Base-by-base conservation (phyloP, 2,329 filamentous ascomycete genomes). In the Alternaria incomplexa region DNA sequence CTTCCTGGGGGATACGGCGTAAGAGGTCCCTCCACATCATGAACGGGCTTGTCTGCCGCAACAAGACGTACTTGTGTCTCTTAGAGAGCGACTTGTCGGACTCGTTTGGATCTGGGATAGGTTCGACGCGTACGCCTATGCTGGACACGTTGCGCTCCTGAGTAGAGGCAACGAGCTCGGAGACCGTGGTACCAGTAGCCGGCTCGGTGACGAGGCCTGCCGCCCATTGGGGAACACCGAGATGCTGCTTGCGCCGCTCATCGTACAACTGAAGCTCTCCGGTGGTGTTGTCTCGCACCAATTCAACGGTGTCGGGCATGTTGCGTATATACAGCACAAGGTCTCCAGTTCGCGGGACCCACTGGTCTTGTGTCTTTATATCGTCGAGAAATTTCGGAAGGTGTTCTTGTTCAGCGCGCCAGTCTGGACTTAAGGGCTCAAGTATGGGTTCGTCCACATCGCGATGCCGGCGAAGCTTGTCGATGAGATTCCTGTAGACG, bases 61-160 rank as follows among this genome's bases (percentile, higher is more conserved):
- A 64, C 0, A 83, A 82, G 3, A 89, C 80, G 64, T 88, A 89
- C 61, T 81, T 85, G 68, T 87, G 85, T 60, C 85, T 85, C 58
- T 84, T 82, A 0, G 85, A 86, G 3, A 82, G 77, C 6, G 79
- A 78, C 69, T 89, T 89, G 66, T 86, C 80, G 0, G 47, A 61
- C 15, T 80, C 78, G 64, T 86, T 83, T 0, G 85, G 83, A 62
- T 87, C 77, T 0, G 87, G 83, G 12, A 88, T 75, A 0, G 85
- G 86, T 67, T 90, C 87, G 1, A 90, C 79, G 0, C 87, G 84
- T 60, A 87, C 85, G 0, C 87, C 87, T 25, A 84, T 83, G 61
- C 83, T 83, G 57, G 83, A 85, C 12, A 87, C 73, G 12, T 77
- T 81, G 32, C 71, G 78, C 36, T 77, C 68, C 50, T 84, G 83